These are phyloP conservation scores for Echinochloa phyllopogon DNA, from an alignment of 176 grass and related monocot species.

Conservation along the genomic window DNA sequence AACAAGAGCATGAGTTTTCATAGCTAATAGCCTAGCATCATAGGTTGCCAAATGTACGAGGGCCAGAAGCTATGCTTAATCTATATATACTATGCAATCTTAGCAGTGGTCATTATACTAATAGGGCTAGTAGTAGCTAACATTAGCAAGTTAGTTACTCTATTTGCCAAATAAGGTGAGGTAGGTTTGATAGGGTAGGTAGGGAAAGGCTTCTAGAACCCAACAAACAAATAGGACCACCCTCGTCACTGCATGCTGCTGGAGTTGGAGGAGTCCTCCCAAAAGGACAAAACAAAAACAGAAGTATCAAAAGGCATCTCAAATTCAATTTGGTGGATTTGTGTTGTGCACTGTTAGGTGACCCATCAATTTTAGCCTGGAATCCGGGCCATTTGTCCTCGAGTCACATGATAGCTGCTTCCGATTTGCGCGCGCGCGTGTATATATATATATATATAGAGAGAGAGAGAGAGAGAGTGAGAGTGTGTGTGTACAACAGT, in stretches of 20 bases:
- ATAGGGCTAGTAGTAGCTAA: neutral
- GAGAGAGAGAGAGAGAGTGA: no score
- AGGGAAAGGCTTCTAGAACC: constrained; percentile 60
- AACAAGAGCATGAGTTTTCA: neutral
- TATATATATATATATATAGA: neutral
- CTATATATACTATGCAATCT: neutral
- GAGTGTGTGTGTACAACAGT: no score
- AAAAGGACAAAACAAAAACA: constrained; percentile 16
- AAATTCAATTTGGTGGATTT: constrained; percentile 37
- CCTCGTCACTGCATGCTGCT: neutral
- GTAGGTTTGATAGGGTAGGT: constrained; percentile 44
- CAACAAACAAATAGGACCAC: constrained; percentile 43
- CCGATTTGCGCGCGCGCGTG: neutral
- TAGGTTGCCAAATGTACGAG: constrained; percentile 36
- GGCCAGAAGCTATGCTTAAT: constrained; percentile 16
- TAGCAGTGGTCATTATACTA: neutral
- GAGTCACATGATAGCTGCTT: constrained; percentile 31
- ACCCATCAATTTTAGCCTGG: constrained; percentile 36
- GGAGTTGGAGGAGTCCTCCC: constrained; percentile 18
- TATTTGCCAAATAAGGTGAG: constrained; percentile 32
- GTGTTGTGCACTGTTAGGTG: constrained; percentile 44
- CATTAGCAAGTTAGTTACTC: constrained; percentile 39
- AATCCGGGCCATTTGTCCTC: constrained; percentile 33
- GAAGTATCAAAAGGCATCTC: constrained; percentile 28
- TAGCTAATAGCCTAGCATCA: neutral